A percentile compares a stretch with the other conserved stretches of the same genome.
Conservation (phyloP, 1,284 basidiomycete species). For the Porphyrellus sp. region DNA sequence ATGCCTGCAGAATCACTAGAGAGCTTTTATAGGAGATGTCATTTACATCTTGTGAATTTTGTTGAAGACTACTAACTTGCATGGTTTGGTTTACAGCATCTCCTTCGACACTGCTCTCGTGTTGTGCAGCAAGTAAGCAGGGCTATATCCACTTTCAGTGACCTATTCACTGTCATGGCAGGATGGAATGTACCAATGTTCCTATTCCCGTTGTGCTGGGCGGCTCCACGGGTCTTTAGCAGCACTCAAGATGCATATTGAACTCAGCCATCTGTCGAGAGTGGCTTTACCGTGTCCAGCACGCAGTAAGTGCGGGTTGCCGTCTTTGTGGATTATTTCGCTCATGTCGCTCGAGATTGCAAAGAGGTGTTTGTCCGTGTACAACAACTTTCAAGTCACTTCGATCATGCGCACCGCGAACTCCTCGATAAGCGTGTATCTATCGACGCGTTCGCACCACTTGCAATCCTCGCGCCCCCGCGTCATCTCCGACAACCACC, state of each 20-base stretch:
- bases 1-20: constrained; percentile 20
- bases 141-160: background rate
- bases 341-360: constrained; percentile 21
- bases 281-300: constrained; percentile 26
- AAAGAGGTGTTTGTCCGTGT: constrained; percentile 27
- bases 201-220: constrained; percentile 30
- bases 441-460: constrained; percentile 17
- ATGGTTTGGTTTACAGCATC: constrained; percentile 19
- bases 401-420: constrained; percentile 20
- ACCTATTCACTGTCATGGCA: background rate
- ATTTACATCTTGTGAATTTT: background rate
- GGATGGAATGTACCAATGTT: constrained; percentile 31
- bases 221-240: constrained; percentile 21
- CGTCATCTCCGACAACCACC: constrained; percentile 18
- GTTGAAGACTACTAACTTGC: constrained; percentile 7
- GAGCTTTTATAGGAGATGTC: constrained; percentile 10
- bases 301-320: constrained; percentile 17
- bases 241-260: constrained; percentile 26
- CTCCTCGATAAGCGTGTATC: constrained; percentile 19
- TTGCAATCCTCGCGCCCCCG: constrained; percentile 22
- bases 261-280: constrained; percentile 33
- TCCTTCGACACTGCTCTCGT: constrained; percentile 26
- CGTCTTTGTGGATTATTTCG: background rate
- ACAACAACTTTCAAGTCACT: constrained; percentile 27
- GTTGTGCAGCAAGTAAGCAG: constrained; percentile 18